Base-by-base conservation (phyloP, 75 land plant genomes). In the Cunninghamia lanceolata region DNA sequence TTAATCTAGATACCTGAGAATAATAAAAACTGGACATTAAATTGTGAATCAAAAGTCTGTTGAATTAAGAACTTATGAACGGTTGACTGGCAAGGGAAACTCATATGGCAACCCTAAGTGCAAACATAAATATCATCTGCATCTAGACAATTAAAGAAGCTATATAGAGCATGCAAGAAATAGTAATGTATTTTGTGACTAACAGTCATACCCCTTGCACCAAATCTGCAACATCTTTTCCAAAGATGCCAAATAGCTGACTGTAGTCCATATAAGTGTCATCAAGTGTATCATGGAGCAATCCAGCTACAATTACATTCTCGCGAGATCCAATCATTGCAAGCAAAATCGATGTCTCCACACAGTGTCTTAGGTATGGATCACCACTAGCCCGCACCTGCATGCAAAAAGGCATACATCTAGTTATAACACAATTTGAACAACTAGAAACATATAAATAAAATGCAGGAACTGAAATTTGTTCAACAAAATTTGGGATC, bases 301-400 rank as follows among this genome's bases (percentile, higher is more conserved):
- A 94, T 75, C 99, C 99, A 63, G 99, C 99, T 43, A 97, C 96
- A 46, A 98, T 96, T 32, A 98, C 99, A 9, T 94, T 88, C 28
- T 95, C 86, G 86, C 91, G 95, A 42, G 97, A 99, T 39, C 99
- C 99, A 86, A 94, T 92, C 74, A 39, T 82, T 1, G 99, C 99
- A 78, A 98, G 90, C 85, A 93, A 77, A 75, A 93, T 85, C 0
- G 97, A 99, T 1, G 99, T 98, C 81, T 98, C 99, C 89, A 96
- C 91, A 85, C 99, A 98, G 89, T 98, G 99, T 81, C 86, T 91
- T 85, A 98, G 88, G 87, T 95, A 98, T 28, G 93, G 96, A 88
- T 96, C 95, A 14, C 99, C 99, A 88, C 93, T 96, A 10, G 94
- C 95, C 71, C 99, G 91, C 89, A 93, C 89, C 99, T 98, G 89